Base-by-base conservation (phyloP, 768 basidiomycete species). In the Boletellus sp. region DNA sequence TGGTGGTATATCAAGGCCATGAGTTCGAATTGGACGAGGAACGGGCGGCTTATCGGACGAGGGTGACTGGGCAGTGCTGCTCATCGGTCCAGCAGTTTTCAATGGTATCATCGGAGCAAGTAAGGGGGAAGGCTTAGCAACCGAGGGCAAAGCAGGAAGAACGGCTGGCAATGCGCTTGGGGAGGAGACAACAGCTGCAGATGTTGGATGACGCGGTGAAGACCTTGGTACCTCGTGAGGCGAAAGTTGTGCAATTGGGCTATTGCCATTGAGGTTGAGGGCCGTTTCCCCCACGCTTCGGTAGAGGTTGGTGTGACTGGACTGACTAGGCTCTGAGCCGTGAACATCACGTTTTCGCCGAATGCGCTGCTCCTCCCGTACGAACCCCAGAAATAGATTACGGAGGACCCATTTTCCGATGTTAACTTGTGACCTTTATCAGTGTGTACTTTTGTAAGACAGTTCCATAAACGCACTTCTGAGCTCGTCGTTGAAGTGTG, bases 371-470 rank as follows among this genome's bases (percentile, higher is more conserved):
- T 90, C 81, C 60, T 90, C 89, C 11, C 75, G 74, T 44, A 91
- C 77, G 62, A 93, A 92, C 3, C 80, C 83, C 28, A 81, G 63
- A 67, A 95, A 96, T 13, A 96, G 70, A 64, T 94, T 95, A 24
- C 86, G 78, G 19, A 95, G 68, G 1, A 91, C 81, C 90, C 92
- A 94, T 70, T 90, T 94, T 1, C 91, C 94, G 39, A 95, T 74
- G 65, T 94, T 95, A 56, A 95, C 94, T 96, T 54, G 31, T 39
- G 17, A 44, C 32, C 38, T 13, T 12, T 39, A 52, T 59, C 38
- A 60, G 48, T 35, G 46, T 44, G 31, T 23, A 33, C 6, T 12
- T 31, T 24, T n/a, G 28, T 31, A 48, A 52, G 52, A 33, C 48
- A 31, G 23, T 20, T 24, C 45, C 45, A 35, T 24, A 17, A 35